Percentiles rank a stretch among this genome's conserved stretches.
phyloP scores from a whole-genome alignment of 1,284 basidiomycete species.

The Ganoderma lingzhi region DNA sequence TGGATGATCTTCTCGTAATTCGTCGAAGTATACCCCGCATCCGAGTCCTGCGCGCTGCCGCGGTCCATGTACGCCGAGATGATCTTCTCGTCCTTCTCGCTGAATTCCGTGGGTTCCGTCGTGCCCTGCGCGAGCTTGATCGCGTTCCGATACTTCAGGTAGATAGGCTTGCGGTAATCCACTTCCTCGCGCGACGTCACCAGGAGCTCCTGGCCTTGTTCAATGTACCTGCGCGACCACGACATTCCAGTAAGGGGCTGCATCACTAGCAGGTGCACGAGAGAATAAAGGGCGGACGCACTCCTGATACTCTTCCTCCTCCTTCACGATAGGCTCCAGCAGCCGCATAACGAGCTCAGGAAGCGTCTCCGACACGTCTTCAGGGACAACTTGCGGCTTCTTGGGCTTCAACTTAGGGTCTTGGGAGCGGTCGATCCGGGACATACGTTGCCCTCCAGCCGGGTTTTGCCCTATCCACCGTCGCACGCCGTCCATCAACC shows the following conservation, averaged over 20 bases:
- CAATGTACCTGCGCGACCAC: slow-evolving; percentile 62
- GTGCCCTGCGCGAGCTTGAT: slow-evolving; percentile 55
- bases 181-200: slow-evolving; percentile 49
- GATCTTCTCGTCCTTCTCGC: slow-evolving; percentile 49
- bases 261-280: background rate
- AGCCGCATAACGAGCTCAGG: slow-evolving; percentile 68
- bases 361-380: slow-evolving; percentile 63
- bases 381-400: slow-evolving; percentile 35
- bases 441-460: slow-evolving; percentile 50
- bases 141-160: slow-evolving; percentile 60
- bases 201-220: slow-evolving; percentile 72
- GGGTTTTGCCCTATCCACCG: slow-evolving; percentile 71
- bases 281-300: slow-evolving; percentile 43
- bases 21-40: slow-evolving; percentile 43
- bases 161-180: slow-evolving; percentile 56
- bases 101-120: slow-evolving; percentile 47
- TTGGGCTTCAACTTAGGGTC: slow-evolving; percentile 42
- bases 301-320: slow-evolving; percentile 86
- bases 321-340: slow-evolving; percentile 71
- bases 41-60: slow-evolving; percentile 42
- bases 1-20: slow-evolving; percentile 49
- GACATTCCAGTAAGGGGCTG: slow-evolving; percentile 3
- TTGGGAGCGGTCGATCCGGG: slow-evolving; percentile 45
- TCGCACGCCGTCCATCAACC: slow-evolving; percentile 77
- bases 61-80: slow-evolving; percentile 48